Conservation (phyloP, 345 rosid genomes). For the Reutealis trisperma region DNA sequence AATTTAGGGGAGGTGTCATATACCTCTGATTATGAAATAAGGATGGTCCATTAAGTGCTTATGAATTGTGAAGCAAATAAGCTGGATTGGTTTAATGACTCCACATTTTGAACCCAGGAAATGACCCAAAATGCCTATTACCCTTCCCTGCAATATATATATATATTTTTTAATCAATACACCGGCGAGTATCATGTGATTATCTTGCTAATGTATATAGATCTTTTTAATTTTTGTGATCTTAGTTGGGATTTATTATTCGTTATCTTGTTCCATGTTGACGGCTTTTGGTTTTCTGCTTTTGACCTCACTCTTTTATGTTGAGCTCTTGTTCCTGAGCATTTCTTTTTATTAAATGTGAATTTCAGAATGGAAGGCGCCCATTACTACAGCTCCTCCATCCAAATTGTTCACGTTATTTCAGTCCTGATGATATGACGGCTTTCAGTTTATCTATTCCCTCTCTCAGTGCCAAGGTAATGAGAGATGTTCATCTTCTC, state of each 20-base stretch:
- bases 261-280: too few relatives aligned
- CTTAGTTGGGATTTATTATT: too few relatives aligned
- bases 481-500: slow-evolving; percentile 10
- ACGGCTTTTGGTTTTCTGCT: neutral
- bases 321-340: neutral
- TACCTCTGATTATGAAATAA: neutral
- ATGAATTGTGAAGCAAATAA: neutral
- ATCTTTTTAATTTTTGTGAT: neutral
- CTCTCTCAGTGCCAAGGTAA: slow-evolving; percentile 68
- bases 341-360: slow-evolving; percentile 3
- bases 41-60: neutral
- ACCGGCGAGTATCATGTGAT: neutral
- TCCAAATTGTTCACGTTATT: slow-evolving; percentile 73
- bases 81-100: too few relatives aligned
- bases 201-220: neutral
- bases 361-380: slow-evolving; percentile 73
- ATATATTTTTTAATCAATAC: neutral
- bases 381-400: slow-evolving; percentile 77
- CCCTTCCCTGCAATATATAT: neutral
- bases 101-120: neutral
- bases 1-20: neutral
- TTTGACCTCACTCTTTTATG: slow-evolving; percentile 13
- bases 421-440: slow-evolving; percentile 72
- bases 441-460: slow-evolving; percentile 63
- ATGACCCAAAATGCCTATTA: neutral